Percentiles rank a stretch among this genome's conserved stretches.
phyloP scores from a whole-genome alignment of 805 yeast genomes.

The Ogataea sp. region DNA sequence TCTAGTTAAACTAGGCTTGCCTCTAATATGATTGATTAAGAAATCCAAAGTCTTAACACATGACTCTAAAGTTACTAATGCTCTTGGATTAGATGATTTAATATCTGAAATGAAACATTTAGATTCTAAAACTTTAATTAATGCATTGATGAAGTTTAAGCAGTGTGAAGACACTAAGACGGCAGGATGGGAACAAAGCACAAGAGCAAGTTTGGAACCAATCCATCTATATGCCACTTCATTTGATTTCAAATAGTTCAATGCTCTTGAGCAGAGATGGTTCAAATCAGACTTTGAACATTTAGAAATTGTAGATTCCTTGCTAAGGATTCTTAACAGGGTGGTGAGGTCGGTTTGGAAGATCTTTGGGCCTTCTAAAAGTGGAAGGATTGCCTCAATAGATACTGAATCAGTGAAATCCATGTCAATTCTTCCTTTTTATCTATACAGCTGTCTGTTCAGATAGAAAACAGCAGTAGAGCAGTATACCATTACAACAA shows the following conservation, averaged over 20 bases:
- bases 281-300: slow-evolving; percentile 42
- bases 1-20: slow-evolving; percentile 77
- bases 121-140: slow-evolving; percentile 33
- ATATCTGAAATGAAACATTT: slow-evolving; percentile 28
- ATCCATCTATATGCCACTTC: slow-evolving; percentile 46
- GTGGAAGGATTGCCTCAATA: slow-evolving; percentile 18
- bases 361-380: slow-evolving; percentile 17
- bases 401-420: neutral
- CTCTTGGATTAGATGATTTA: slow-evolving; percentile 15
- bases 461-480: no score
- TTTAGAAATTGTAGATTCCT: slow-evolving; percentile 24
- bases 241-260: slow-evolving; percentile 36
- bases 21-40: slow-evolving; percentile 47
- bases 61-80: slow-evolving; percentile 22
- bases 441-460: no score
- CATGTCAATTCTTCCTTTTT: neutral
- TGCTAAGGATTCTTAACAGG: slow-evolving; percentile 17
- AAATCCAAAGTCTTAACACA: slow-evolving; percentile 32
- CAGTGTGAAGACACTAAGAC: slow-evolving; percentile 35
- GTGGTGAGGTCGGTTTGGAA: slow-evolving; percentile 13
- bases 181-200: slow-evolving; percentile 29
- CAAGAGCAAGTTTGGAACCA: slow-evolving; percentile 45
- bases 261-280: slow-evolving; percentile 38
- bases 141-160: slow-evolving; percentile 27
- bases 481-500: no score